A percentile compares a stretch with the other conserved stretches of the same genome.
These are phyloP conservation scores for Rubia tinctorum DNA, from an alignment of 305 asterid species.

Conservation along the genomic window DNA sequence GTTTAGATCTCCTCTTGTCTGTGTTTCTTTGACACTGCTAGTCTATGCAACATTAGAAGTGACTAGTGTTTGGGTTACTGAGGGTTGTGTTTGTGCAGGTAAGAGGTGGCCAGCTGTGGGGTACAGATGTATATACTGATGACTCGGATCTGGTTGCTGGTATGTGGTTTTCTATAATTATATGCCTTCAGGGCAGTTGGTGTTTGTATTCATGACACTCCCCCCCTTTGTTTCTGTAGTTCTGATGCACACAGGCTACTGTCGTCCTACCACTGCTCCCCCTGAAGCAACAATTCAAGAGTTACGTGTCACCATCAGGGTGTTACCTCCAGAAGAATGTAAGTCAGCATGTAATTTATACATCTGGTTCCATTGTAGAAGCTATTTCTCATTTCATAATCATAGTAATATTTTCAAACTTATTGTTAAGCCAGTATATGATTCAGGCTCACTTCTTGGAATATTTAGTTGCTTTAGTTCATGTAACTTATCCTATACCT, in stretches of 20 bases:
- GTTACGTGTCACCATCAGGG: slow-evolving; percentile 84
- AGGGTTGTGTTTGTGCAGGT: slow-evolving; percentile 54
- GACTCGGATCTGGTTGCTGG: slow-evolving; percentile 99
- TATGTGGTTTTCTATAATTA: slow-evolving; percentile 27
- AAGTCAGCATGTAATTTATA: slow-evolving; percentile 29
- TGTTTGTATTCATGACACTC: slow-evolving; percentile 28
- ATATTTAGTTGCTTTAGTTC: background rate
- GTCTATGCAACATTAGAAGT: background rate
- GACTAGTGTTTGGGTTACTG: slow-evolving; percentile 23
- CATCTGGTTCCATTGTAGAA: slow-evolving; percentile 8
- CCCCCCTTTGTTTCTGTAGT: slow-evolving; percentile 45
- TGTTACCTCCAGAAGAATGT: slow-evolving; percentile 94
- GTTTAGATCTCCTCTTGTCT: background rate
- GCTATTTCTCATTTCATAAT: background rate
- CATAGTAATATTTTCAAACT: background rate
- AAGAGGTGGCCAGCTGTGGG: slow-evolving; percentile 97
- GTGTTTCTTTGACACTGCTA: background rate
- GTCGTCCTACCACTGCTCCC: slow-evolving; percentile 92
- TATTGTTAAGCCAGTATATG: background rate
- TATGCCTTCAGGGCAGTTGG: background rate
- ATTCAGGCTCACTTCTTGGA: background rate
- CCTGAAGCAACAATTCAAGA: slow-evolving; percentile 88
- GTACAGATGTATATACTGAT: slow-evolving; percentile 91
- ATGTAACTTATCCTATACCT: background rate
- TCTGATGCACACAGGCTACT: slow-evolving; percentile 97